Evolutionary conservation across 768 basidiomycete species (phyloP).

Genomic region (Lactarius vividus): DNA sequence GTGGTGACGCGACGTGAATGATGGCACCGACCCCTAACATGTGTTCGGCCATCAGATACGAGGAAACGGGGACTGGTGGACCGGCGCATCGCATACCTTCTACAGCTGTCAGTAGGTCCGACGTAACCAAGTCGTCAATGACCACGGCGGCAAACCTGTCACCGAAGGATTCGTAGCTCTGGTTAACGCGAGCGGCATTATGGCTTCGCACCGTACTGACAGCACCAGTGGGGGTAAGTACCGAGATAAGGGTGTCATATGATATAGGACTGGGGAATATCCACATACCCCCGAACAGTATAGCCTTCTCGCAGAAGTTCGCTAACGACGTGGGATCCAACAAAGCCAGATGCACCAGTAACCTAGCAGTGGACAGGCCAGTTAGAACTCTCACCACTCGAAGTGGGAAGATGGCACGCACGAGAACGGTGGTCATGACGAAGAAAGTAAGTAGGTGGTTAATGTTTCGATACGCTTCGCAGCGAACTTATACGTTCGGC

Average conservation of each 20-base stretch:
- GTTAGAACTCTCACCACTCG: neutral
- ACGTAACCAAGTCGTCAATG: slow-evolving; percentile 29
- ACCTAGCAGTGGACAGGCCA: slow-evolving; percentile 32
- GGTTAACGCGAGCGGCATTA: slow-evolving; percentile 22
- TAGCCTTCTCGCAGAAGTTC: slow-evolving; percentile 48
- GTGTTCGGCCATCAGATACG: neutral
- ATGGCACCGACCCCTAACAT: slow-evolving; percentile 20
- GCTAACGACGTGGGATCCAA: slow-evolving; percentile 29
- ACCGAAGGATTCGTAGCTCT: slow-evolving; percentile 25
- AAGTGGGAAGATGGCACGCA: neutral
- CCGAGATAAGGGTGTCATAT: too few relatives aligned
- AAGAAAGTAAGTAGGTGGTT: neutral
- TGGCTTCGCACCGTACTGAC: slow-evolving; percentile 28
- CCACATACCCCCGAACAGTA: slow-evolving; percentile 43
- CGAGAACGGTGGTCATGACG: slow-evolving; percentile 13
- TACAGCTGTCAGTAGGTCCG: slow-evolving; percentile 28
- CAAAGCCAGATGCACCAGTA: slow-evolving; percentile 45
- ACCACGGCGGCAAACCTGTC: slow-evolving; percentile 26
- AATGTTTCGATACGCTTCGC: neutral
- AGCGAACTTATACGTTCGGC: neutral
- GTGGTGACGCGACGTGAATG: slow-evolving; percentile 26
- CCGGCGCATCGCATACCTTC: slow-evolving; percentile 21
- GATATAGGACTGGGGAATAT: too few relatives aligned
- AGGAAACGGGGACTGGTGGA: too few relatives aligned
- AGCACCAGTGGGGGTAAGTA: neutral